Evolutionary conservation across 2,329 filamentous ascomycete genomes (phyloP).

Genomic region (Chrysoporthe cubensis): DNA sequence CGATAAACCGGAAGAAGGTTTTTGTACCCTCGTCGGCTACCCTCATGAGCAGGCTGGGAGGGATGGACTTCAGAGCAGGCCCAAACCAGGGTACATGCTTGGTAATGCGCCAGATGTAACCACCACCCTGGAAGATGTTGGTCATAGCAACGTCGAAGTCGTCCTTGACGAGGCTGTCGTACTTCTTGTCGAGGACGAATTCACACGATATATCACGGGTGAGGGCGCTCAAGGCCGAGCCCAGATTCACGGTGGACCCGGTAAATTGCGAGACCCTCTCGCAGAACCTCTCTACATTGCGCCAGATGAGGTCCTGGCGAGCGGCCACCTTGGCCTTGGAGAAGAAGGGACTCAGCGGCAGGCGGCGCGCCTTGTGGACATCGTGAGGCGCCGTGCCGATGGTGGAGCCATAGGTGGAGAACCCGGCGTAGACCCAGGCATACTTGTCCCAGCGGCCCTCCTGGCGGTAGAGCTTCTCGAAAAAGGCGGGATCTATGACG

Average conservation of each 20-base stretch:
- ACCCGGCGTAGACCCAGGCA: conserved; percentile 9
- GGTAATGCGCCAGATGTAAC: conserved; percentile 28
- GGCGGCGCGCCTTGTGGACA: no score
- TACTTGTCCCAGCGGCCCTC: conserved; percentile 27
- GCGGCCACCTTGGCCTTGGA: conserved; percentile 1
- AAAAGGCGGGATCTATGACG: conserved; percentile 19
- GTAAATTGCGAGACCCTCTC: conserved; percentile 2
- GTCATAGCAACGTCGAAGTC: conserved; percentile 26
- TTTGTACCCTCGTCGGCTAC: conserved; percentile 13
- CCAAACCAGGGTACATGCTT: conserved; percentile 31
- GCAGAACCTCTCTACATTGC: conserved; percentile 18
- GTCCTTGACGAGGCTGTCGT: conserved; percentile 22
- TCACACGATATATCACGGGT: conserved; percentile 22
- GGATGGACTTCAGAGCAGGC: conserved; percentile 24
- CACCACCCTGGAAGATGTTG: conserved; percentile 15
- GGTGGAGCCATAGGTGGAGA: conserved; percentile 1
- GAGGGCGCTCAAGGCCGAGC: conserved; percentile 27
- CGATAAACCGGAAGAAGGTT: conserved; percentile 16
- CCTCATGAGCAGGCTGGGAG: conserved; percentile 16
- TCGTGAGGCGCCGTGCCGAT: no score
- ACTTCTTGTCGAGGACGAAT: conserved; percentile 25
- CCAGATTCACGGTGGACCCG: conserved; percentile 21
- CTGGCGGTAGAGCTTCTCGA: conserved; percentile 25
- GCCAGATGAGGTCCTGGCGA: conserved; percentile 8
- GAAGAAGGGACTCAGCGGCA: background rate